Evolutionary conservation across 176 grass and related monocot genomes (phyloP).

Genomic region (Oryza longistaminata): DNA sequence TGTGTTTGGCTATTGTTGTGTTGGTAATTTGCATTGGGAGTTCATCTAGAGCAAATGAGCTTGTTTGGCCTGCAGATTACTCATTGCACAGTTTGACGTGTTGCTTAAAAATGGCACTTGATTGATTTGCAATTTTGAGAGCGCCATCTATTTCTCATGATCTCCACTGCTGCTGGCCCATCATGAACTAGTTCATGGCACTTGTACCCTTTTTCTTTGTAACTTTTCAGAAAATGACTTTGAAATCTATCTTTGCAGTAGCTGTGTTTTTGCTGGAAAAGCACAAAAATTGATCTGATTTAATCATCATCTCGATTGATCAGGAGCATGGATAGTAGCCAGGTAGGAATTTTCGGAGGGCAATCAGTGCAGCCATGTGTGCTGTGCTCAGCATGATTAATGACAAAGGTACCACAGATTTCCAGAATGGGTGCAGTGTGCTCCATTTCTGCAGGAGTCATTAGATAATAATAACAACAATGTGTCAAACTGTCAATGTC

Average conservation of each 20-base stretch:
- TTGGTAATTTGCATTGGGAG: background rate
- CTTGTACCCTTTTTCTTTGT: background rate
- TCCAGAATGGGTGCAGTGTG: background rate
- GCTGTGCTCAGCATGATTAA: background rate
- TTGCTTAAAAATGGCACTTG: background rate
- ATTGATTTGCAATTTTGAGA: background rate
- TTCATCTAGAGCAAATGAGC: background rate
- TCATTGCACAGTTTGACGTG: background rate
- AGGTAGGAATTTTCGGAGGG: background rate
- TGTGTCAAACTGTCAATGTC: background rate
- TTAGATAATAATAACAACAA: background rate
- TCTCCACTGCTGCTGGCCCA: background rate
- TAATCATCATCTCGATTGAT: constrained; percentile 3
- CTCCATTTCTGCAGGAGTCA: background rate
- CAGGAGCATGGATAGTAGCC: background rate
- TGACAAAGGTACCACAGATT: background rate
- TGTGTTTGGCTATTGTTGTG: background rate
- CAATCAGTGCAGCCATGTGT: background rate
- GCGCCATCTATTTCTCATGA: constrained; percentile 6
- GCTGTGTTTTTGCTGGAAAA: background rate
- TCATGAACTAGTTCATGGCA: background rate
- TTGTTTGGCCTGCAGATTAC: background rate
- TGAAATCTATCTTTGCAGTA: background rate
- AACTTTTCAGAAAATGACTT: background rate
- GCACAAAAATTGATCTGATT: background rate